A percentile compares a stretch with the other conserved stretches of the same genome.
Conservation (phyloP, 2,329 filamentous ascomycete species). For the Aspergillus thermomutatus region DNA sequence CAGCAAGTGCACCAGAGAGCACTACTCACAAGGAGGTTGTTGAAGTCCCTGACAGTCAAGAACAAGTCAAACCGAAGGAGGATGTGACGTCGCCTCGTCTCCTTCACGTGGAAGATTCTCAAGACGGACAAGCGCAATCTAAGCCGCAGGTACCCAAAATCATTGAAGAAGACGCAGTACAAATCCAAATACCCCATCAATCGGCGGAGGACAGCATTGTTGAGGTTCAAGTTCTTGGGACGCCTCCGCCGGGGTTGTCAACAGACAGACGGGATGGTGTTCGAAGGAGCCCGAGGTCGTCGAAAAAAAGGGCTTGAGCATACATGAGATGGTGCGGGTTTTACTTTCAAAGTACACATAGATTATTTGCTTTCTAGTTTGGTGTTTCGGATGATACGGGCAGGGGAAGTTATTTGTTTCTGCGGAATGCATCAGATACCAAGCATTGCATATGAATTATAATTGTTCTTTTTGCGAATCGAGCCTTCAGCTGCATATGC, state of each 20-base stretch:
- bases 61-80: constrained; percentile 4
- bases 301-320: background rate
- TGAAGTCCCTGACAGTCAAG: constrained; percentile 31
- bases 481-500: background rate
- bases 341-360: constrained; percentile 1
- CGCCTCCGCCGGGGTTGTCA: constrained; percentile 18
- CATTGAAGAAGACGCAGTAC: background rate
- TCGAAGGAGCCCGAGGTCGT: background rate
- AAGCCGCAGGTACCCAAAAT: background rate
- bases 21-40: constrained; percentile 13
- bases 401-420: constrained; percentile 6
- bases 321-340: background rate
- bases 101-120: background rate
- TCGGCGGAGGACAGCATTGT: constrained; percentile 3
- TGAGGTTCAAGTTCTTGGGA: constrained; percentile 24
- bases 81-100: background rate
- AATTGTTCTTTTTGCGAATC: background rate
- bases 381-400: background rate
- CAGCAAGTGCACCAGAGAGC: background rate
- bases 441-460: constrained; percentile 12
- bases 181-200: background rate
- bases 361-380: background rate
- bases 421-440: constrained; percentile 22
- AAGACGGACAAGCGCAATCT: background rate
- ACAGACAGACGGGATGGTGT: background rate